Percentiles rank a stretch among this genome's conserved stretches.
phyloP scores from a whole-genome alignment of 179 eudicot species.

The Nepenthes alata region DNA sequence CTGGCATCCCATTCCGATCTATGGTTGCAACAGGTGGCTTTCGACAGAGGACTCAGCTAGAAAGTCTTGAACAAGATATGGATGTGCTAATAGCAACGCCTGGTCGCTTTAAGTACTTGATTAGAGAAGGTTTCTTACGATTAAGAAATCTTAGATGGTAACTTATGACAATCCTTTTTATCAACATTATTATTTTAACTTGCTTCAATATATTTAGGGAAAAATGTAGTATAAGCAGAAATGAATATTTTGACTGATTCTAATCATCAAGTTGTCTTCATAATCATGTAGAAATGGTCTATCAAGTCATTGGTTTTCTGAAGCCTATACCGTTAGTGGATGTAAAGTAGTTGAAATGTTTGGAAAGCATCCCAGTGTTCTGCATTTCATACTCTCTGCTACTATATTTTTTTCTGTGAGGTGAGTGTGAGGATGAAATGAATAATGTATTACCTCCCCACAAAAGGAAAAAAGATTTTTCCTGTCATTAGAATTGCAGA shows the following conservation, averaged over 20 bases:
- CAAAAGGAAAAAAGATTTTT: too few species aligned
- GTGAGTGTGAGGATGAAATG: too few species aligned
- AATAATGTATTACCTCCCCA: too few species aligned
- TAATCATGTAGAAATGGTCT: neutral
- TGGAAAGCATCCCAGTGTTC: too few species aligned
- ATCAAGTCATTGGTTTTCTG: neutral
- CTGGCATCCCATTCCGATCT: constrained; percentile 85
- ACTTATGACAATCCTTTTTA: neutral
- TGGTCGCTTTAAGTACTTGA: constrained; percentile 74
- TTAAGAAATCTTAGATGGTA: constrained; percentile 73
- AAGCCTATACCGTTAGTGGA: too few species aligned
- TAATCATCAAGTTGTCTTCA: neutral
- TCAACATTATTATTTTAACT: neutral
- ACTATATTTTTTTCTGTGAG: too few species aligned
- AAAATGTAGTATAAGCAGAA: neutral
- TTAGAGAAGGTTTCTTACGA: constrained; percentile 67
- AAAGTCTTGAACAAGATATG: constrained; percentile 69
- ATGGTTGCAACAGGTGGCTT: constrained; percentile 97
- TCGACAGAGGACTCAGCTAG: constrained; percentile 76
- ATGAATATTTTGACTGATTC: neutral
- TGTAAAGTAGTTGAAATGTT: too few species aligned
- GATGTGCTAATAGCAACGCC: constrained; percentile 93
- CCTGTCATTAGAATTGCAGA: too few species aligned
- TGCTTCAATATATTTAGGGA: neutral
- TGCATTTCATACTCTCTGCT: too few species aligned